Evolutionary conservation across 768 basidiomycete genomes (phyloP), one percentile per base, ranked within the genome.

Genomic region (Trametes meyenii): DNA sequence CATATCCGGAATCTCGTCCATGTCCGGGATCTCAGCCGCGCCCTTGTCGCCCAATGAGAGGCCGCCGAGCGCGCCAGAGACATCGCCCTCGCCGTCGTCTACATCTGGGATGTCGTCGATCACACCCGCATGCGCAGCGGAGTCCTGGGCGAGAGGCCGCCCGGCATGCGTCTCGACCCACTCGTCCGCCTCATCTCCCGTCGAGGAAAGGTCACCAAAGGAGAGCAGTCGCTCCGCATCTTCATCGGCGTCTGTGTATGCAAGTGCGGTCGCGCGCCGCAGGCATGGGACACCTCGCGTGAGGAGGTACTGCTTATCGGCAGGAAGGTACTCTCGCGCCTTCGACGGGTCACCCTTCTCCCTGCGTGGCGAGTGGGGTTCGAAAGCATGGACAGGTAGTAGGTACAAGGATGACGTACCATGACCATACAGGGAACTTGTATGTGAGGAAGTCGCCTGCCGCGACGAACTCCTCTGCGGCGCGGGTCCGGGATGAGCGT

Each of bases 1-100:
- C 94, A 99, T 97, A 78, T 98, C 97, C 5, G 97, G 97, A 57
- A 98, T 98, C 74, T 98, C 95, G 72, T 96, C 95, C 68, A 98
- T 81, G 79, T 98, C 88, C 26, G 94, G 94, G n/a, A 89, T 93
- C 63, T 88, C 89, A 23, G 64, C 67, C 21, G 46, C 73, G 29
- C 64, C 69, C 45, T 72, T 73, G 2, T 70, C 75, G 12, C 75
- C 64, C 14, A 75, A 59, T 21, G 68, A 68, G 40, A 74, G 63
- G 43, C 64, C 65, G 23, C 70, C 72, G 61, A 72, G 67, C 16
- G 66, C 73, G 26, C 62, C 63, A 39, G 72, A 33, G 16, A 73
- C 62, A 13, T 63, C 66, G 43, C 57, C 70, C 17, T 71, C 81
- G 2, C 77, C 80, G 29, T 81, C 88, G 67, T 94, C 94, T 29